Conservation (phyloP, 2,329 filamentous ascomycete genomes). For the Thelonectria discophora region DNA sequence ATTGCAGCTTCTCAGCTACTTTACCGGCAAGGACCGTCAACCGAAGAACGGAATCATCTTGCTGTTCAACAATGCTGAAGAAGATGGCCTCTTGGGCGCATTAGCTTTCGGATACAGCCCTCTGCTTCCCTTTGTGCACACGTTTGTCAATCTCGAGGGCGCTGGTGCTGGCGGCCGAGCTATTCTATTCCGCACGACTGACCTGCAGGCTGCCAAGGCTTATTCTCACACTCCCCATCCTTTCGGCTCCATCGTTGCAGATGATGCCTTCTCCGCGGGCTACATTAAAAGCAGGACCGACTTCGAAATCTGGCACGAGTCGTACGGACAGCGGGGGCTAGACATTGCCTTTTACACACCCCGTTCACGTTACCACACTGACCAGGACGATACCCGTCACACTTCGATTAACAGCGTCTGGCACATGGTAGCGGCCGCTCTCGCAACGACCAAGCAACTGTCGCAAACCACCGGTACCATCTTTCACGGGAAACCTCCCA, state of each 20-base stretch:
- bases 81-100: slow-evolving; percentile 90
- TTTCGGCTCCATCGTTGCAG: slow-evolving; percentile 83
- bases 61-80: slow-evolving; percentile 94
- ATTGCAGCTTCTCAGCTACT: slow-evolving; percentile 87
- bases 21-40: slow-evolving; percentile 74
- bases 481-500: slow-evolving; percentile 68
- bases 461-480: slow-evolving; percentile 72
- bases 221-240: slow-evolving; percentile 78
- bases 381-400: slow-evolving; percentile 85
- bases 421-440: slow-evolving; percentile 92
- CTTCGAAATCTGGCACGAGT: slow-evolving; percentile 81
- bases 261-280: slow-evolving; percentile 83
- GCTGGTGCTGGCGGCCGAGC: slow-evolving; percentile 91
- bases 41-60: slow-evolving; percentile 84
- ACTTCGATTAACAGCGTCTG: slow-evolving; percentile 77
- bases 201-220: slow-evolving; percentile 82
- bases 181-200: slow-evolving; percentile 86
- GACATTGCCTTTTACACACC: slow-evolving; percentile 94
- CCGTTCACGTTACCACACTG: slow-evolving; percentile 87
- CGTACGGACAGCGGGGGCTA: slow-evolving; percentile 83
- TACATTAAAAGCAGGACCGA: slow-evolving; percentile 88
- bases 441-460: slow-evolving; percentile 77
- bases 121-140: slow-evolving; percentile 80
- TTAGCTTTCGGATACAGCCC: slow-evolving; percentile 85
- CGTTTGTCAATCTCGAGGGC: slow-evolving; percentile 94